Percentiles rank a stretch among this genome's conserved stretches.
These are phyloP conservation scores for Nadsonia starkeyi-henricii DNA, from an alignment of 1,139 yeast genomes.

Conservation along the genomic window DNA sequence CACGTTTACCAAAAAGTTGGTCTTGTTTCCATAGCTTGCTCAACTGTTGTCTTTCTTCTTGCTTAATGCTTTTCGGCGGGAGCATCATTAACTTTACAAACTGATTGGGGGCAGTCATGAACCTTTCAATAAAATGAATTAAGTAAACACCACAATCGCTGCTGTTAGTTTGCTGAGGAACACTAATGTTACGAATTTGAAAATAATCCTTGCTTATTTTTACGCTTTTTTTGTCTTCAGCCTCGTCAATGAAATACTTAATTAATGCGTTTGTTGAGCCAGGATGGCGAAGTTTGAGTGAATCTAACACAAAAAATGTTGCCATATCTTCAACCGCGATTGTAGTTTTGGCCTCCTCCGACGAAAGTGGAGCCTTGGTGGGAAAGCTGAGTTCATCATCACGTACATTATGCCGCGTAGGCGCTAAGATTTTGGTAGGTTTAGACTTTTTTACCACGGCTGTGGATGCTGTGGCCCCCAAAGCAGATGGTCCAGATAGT, in stretches of 20 bases:
- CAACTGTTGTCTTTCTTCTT: slow-evolving; percentile 7
- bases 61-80: slow-evolving; percentile 7
- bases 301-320: slow-evolving; percentile 63
- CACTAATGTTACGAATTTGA: slow-evolving; percentile 35
- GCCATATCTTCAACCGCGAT: slow-evolving; percentile 20
- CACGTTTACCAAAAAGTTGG: slow-evolving; percentile 7
- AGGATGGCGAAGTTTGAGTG: slow-evolving; percentile 27
- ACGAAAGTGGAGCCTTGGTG: not conserved
- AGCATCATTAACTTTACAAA: slow-evolving; percentile 43
- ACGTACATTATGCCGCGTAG: not conserved
- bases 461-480: too few species aligned
- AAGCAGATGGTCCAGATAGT: too few species aligned
- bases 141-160: slow-evolving; percentile 95
- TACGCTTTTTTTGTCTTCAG: slow-evolving; percentile 45
- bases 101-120: slow-evolving; percentile 37
- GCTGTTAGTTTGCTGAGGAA: slow-evolving; percentile 77
- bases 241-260: slow-evolving; percentile 54
- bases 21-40: slow-evolving; percentile 7
- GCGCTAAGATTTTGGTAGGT: slow-evolving; percentile 1
- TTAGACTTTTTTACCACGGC: not conserved
- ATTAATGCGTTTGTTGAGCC: slow-evolving; percentile 34
- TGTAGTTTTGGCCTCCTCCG: too few species aligned
- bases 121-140: slow-evolving; percentile 58
- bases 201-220: slow-evolving; percentile 33
- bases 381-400: not conserved